A percentile compares a stretch with the other conserved stretches of the same genome.
Conservation (phyloP, 2,329 filamentous ascomycete species). For the Parastagonospora avenae region DNA sequence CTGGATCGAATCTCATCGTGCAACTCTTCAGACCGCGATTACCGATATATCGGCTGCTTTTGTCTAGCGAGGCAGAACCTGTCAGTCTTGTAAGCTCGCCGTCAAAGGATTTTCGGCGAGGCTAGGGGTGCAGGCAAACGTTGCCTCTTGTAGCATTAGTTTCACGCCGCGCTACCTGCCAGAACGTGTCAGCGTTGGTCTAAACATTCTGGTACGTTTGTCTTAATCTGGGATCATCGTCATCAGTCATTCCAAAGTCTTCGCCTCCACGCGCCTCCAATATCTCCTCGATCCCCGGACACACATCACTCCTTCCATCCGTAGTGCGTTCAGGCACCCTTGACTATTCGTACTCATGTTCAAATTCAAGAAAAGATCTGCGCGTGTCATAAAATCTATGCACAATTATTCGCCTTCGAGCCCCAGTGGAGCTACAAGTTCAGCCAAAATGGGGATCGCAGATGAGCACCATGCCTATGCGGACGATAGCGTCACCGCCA, state of each 20-base stretch:
- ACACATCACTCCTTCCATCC: neutral
- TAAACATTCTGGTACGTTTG: slow-evolving; percentile 14
- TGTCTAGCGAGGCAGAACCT: neutral
- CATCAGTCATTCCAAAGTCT: neutral
- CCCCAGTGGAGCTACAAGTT: slow-evolving; percentile 28
- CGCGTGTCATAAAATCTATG: slow-evolving; percentile 36
- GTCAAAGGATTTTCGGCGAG: neutral
- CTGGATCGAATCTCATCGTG: neutral
- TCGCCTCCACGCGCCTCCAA: slow-evolving; percentile 9
- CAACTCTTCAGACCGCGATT: neutral
- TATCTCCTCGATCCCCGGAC: slow-evolving; percentile 3
- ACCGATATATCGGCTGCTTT: neutral
- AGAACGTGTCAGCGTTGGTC: neutral
- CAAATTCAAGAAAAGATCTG: slow-evolving; percentile 39
- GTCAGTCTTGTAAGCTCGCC: neutral
- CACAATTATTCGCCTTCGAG: slow-evolving; percentile 20
- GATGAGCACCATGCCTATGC: slow-evolving; percentile 21
- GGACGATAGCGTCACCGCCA: slow-evolving; percentile 36
- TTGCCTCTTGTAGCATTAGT: neutral
- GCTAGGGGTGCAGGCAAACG: neutral
- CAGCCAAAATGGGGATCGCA: slow-evolving; percentile 32
- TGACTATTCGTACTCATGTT: slow-evolving; percentile 28
- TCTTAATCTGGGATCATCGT: slow-evolving; percentile 13
- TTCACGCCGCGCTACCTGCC: neutral
- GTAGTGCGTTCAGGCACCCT: neutral